Conservation (phyloP, 1,284 basidiomycete genomes). For the Ustilago bromivora region DNA sequence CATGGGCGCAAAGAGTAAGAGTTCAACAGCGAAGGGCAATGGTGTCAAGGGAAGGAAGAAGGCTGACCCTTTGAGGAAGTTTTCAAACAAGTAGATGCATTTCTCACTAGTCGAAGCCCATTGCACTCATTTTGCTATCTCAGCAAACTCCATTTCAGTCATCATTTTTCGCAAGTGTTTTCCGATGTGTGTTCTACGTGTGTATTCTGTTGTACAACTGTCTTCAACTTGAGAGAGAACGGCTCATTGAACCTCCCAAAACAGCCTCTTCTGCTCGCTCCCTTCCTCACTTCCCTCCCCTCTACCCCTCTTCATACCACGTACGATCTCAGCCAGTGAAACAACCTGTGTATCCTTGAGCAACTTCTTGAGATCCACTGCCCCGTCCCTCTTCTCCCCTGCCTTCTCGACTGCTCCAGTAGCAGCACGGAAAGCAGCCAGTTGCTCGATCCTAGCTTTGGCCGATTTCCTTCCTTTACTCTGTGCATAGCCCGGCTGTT, state of each 20-base stretch:
- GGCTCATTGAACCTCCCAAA: slow-evolving; percentile 33
- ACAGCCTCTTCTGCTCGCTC: slow-evolving; percentile 17
- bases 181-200: neutral
- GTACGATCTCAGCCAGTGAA: slow-evolving; percentile 17
- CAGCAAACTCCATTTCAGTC: neutral
- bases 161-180: neutral
- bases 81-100: slow-evolving; percentile 43
- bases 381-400: neutral
- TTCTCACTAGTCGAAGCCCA: neutral
- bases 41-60: slow-evolving; percentile 36
- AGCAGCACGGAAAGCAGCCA: slow-evolving; percentile 28
- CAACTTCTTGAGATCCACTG: slow-evolving; percentile 10
- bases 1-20: slow-evolving; percentile 13
- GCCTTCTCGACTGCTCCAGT: neutral
- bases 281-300: neutral
- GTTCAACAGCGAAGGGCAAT: slow-evolving; percentile 12
- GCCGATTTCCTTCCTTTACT: slow-evolving; percentile 42
- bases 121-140: neutral
- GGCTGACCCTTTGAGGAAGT: slow-evolving; percentile 57
- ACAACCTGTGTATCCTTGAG: slow-evolving; percentile 16
- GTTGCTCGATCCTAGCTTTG: slow-evolving; percentile 55
- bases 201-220: slow-evolving; percentile 4
- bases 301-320: slow-evolving; percentile 12
- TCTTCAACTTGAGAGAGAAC: neutral
- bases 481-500: slow-evolving; percentile 57